Evolutionary conservation across 75 land plant genomes (phyloP), one percentile per base, ranked within the genome.

Genomic region (Pseudotsuga menziesii): DNA sequence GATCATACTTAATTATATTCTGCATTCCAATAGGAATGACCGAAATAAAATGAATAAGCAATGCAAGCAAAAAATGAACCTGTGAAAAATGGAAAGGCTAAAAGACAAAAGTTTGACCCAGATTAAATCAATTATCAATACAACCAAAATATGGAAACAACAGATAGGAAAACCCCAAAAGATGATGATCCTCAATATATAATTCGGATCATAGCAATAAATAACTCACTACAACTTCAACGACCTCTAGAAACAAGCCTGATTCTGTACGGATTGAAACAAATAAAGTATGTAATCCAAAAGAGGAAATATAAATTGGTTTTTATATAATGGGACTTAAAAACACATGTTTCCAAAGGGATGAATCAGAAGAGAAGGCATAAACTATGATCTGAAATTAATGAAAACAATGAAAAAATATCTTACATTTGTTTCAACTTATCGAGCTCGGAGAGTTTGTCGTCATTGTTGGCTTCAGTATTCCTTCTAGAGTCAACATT

Each of bases 341-440:
- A 4, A n/a, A 73, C 54, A 44, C 41, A 36, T 6, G 11, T 44
- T 72, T 12, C 52, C 75, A 22, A 41, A 73, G 41, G 17, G 11
- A 41, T 5, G 7, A 73, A 44, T 23, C 52, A 6, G n/a, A 52
- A 6, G 15, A 76, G 61, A n/a, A 55, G 4, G 48, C 20, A 26
- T 66, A 26, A 5, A 63, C 7, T 22, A 3, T 32, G 35, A 32
- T 61, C 15, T 36, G 25, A 76, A 27, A 25, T 23, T 36, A 19
- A n/a, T 27, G 64, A n/a, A 76, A 76, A 22, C 22, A 61, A 17
- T 44, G 16, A 69, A 58, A 20, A 71, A 13, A 35, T 17, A 32
- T 22, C 91, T 67, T 87, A 89, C 91, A 39, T 36, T 79, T 78
- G 72, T 77, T 85, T 82, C 13, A 89, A 83, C 44, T 80, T 76